These are phyloP conservation scores for Lachnellula occidentalis DNA, from an alignment of 2,329 filamentous ascomycete genomes.

Conservation along the genomic window DNA sequence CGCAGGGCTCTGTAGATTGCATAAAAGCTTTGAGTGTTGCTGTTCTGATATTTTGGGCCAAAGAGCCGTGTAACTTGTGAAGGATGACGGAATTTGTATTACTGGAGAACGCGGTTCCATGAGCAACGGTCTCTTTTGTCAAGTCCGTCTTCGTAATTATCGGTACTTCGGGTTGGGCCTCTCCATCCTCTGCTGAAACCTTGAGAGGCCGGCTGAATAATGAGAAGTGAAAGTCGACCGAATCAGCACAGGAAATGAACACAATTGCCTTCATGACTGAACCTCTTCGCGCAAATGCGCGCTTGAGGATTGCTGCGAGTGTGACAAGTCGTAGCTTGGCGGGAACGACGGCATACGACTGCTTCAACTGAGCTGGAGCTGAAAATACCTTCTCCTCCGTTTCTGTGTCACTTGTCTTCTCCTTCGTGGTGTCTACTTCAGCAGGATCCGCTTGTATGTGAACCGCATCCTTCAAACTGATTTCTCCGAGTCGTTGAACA, in stretches of 20 bases:
- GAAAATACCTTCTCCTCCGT: constrained; percentile 54
- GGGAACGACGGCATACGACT: constrained; percentile 81
- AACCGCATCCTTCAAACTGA: constrained; percentile 87
- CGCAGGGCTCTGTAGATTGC: constrained; percentile 64
- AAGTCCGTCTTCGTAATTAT: constrained; percentile 29
- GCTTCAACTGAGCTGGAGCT: constrained; percentile 88
- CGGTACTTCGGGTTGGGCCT: constrained; percentile 30
- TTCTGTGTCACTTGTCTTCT: constrained; percentile 42
- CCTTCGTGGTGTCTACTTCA: constrained; percentile 45
- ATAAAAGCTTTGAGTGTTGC: constrained; percentile 79
- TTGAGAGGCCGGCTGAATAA: constrained; percentile 49
- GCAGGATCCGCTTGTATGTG: constrained; percentile 68
- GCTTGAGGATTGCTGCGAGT: constrained; percentile 75
- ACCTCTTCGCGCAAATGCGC: constrained; percentile 80
- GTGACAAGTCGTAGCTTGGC: constrained; percentile 89
- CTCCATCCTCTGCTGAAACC: constrained; percentile 26
- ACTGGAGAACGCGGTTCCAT: constrained; percentile 67
- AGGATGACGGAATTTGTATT: constrained; percentile 72
- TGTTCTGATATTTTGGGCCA: constrained; percentile 82
- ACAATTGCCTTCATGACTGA: constrained; percentile 96
- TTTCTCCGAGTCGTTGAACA: constrained; percentile 87
- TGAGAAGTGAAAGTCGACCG: constrained; percentile 94
- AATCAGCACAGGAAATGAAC: constrained; percentile 95
- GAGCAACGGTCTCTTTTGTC: constrained; percentile 57
- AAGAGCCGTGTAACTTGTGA: constrained; percentile 85